A percentile compares a stretch with the other conserved stretches of the same genome.
Conservation (phyloP, 2,329 filamentous ascomycete species). For the Diaporthe amygdali region DNA sequence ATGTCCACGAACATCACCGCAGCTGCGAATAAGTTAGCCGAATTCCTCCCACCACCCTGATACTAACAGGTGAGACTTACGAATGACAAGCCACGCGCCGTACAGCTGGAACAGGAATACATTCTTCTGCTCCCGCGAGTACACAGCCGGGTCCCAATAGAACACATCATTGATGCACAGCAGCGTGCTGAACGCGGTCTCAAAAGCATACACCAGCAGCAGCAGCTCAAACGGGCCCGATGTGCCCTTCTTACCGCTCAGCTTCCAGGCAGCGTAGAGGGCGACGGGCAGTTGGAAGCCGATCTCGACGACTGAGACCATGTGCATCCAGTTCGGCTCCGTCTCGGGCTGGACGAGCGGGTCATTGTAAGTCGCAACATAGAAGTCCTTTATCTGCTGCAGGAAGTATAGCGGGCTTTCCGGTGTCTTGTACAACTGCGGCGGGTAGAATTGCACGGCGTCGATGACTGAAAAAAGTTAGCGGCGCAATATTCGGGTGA, state of each 20-base stretch:
- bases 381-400: conserved; percentile 49
- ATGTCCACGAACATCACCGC: conserved; percentile 58
- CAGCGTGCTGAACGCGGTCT: conserved; percentile 56
- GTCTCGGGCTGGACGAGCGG: conserved; percentile 49
- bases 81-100: conserved; percentile 56
- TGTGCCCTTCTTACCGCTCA: conserved; percentile 39
- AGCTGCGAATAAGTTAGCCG: conserved; percentile 40
- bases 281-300: conserved; percentile 56
- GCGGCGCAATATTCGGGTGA: neutral
- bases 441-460: conserved; percentile 58
- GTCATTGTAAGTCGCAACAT: conserved; percentile 55
- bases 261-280: conserved; percentile 49
- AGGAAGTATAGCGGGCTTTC: conserved; percentile 54
- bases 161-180: conserved; percentile 57
- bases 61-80: conserved; percentile 45
- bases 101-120: conserved; percentile 55
- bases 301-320: conserved; percentile 56
- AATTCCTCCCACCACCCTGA: too few species aligned
- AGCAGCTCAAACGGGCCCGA: conserved; percentile 53
- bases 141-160: conserved; percentile 52
- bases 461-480: conserved; percentile 50
- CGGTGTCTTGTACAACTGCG: conserved; percentile 45
- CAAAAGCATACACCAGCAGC: conserved; percentile 54
- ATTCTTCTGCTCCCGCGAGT: conserved; percentile 49
- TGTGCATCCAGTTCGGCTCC: conserved; percentile 53